Evolutionary conservation across 345 rosid genomes (phyloP), one percentile per base, ranked within the genome.

Genomic region (Pseudoturritis turrita): DNA sequence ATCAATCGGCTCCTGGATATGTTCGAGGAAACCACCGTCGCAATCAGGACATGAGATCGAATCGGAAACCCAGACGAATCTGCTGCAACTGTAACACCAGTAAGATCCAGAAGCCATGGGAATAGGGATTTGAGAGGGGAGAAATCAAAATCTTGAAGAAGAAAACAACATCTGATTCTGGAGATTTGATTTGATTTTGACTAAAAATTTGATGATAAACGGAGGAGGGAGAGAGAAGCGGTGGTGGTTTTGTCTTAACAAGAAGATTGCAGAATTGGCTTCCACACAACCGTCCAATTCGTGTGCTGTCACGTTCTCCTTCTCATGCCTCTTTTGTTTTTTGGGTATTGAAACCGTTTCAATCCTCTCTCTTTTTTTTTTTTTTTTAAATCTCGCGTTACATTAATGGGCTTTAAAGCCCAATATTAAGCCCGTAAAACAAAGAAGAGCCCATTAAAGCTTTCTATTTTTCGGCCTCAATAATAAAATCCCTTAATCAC

Each of bases 61-160:
- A 17, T 64, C 80, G 82, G 76, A 75, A 10, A 84, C 81, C 76
- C 80, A 82, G 22, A 94, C 78, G 71, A 89, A 83, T 4, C 96
- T 83, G 82, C 57, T 87, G 76, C 98, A 94, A 43, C 95, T 68
- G 51, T 94, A 84, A 68, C 98, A 94, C 98, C 98, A 94, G 77
- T 84, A 89, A 23, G 92, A 84, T 44, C 88, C 43, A 68, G 91
- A 72, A 45, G 96, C 82, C 88, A 88, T 88, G 69, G 51, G 60
- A 10, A 45, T 13, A 78, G 65, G 60, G 40, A 59, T 61, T 19
- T 21, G 41, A 3, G 10, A 17, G 33, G 6, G 7, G 4, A 33
- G 13, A 21, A 54, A 43, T 25, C 18, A 45, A 40, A 60, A 37
- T 2, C 3, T 45, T 65, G 55, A 39, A 70, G 35, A 28, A 23